phyloP scores from a whole-genome alignment of 2,329 filamentous ascomycete species.

The Aureobasidium pullulans region DNA sequence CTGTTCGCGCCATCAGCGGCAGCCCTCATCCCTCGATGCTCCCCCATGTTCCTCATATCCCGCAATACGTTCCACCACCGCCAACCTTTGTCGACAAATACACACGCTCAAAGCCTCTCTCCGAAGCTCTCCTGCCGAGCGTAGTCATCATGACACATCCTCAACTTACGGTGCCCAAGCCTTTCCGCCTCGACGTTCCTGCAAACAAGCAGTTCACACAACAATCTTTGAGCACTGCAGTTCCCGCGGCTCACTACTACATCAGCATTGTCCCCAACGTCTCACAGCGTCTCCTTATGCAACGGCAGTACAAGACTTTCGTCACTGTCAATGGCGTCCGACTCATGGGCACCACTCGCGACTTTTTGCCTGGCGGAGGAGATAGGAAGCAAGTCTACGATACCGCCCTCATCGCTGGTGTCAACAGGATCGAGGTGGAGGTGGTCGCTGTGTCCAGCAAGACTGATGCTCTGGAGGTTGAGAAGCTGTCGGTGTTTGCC shows the following conservation, averaged over 20 bases:
- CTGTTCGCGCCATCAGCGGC: slow-evolving; percentile 31
- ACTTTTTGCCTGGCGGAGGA: slow-evolving; percentile 34
- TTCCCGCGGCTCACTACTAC: slow-evolving; percentile 60
- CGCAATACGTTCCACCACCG: slow-evolving; percentile 13
- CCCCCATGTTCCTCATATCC: slow-evolving; percentile 20
- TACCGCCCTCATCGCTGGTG: slow-evolving; percentile 59
- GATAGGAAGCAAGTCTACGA: slow-evolving; percentile 64
- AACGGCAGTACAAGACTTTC: slow-evolving; percentile 69
- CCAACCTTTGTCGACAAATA: slow-evolving; percentile 22
- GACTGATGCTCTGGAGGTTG: slow-evolving; percentile 54
- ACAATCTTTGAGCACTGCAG: slow-evolving; percentile 64
- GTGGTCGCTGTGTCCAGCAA: slow-evolving; percentile 58
- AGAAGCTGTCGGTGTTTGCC: slow-evolving; percentile 69
- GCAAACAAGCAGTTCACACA: slow-evolving; percentile 60
- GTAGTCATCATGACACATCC: slow-evolving; percentile 63
- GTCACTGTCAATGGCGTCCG: slow-evolving; percentile 60
- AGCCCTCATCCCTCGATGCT: slow-evolving; percentile 34
- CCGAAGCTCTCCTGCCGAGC: slow-evolving; percentile 60
- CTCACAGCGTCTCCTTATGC: slow-evolving; percentile 41
- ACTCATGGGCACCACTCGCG: slow-evolving; percentile 43
- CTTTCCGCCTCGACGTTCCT: slow-evolving; percentile 56
- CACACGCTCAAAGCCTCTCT: slow-evolving; percentile 28
- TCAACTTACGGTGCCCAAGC: slow-evolving; percentile 50
- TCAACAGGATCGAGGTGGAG: slow-evolving; percentile 73
- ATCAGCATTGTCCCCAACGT: slow-evolving; percentile 65